These are phyloP conservation scores for Chlorella ohadii DNA, from an alignment of 139 green algal genomes.

Conservation along the genomic window DNA sequence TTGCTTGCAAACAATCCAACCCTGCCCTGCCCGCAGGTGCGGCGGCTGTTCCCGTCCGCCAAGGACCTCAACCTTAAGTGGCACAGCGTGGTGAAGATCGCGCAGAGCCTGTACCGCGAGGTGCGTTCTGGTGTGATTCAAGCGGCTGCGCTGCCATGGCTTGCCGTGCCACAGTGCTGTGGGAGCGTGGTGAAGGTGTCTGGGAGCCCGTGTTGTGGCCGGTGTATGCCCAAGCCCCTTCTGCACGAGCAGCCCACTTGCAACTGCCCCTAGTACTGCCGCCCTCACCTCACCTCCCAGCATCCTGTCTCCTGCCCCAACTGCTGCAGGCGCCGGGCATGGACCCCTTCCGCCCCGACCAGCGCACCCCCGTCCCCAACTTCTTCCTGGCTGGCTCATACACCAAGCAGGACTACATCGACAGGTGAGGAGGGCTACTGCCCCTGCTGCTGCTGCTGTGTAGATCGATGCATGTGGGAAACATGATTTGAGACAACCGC, in stretches of 20 bases:
- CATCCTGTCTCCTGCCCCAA: too few species aligned
- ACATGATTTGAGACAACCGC: too few species aligned
- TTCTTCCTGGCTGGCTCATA: constrained; percentile 97
- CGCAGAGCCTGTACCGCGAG: constrained; percentile 93
- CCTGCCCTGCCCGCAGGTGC: too few species aligned
- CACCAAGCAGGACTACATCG: constrained; percentile 99
- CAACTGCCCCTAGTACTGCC: not conserved
- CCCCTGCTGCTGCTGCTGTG: not conserved
- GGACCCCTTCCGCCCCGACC: constrained; percentile 91
- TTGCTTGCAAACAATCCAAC: too few species aligned
- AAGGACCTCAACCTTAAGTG: constrained; percentile 77
- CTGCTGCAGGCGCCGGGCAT: constrained; percentile 76
- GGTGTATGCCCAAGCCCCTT: too few species aligned
- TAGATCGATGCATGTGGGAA: too few species aligned
- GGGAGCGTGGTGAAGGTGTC: too few species aligned
- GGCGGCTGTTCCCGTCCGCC: constrained; percentile 90
- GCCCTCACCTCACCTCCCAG: not conserved
- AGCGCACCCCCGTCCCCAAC: constrained; percentile 90
- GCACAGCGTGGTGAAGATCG: constrained; percentile 95
- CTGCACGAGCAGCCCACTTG: too few species aligned
- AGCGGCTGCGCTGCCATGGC: too few species aligned
- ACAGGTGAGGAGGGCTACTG: constrained; percentile 51
- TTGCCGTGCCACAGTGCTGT: too few species aligned
- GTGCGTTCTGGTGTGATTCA: not conserved
- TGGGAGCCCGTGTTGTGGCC: too few species aligned